These are phyloP conservation scores for Leccinum subgranulosum DNA, from an alignment of 768 basidiomycete genomes.

Conservation along the genomic window DNA sequence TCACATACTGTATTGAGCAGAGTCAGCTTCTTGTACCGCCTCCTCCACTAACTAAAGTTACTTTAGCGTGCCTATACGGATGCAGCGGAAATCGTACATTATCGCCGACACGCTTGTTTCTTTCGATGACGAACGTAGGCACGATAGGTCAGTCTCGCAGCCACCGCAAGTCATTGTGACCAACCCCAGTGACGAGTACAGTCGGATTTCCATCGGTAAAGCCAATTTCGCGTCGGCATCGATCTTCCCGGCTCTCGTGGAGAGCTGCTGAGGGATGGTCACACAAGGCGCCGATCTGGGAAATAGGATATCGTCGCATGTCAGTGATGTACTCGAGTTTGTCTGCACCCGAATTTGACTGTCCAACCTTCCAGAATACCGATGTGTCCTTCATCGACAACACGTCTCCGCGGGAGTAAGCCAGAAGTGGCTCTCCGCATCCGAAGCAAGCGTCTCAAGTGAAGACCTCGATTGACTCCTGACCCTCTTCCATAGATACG, in stretches of 20 bases:
- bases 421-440: no score
- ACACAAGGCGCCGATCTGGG: constrained; percentile 38
- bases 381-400: no score
- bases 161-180: constrained; percentile 60
- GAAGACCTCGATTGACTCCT: no score
- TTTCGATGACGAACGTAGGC: constrained; percentile 54
- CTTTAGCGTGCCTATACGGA: background rate
- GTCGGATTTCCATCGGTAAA: constrained; percentile 48
- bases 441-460: no score
- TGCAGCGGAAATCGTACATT: constrained; percentile 19
- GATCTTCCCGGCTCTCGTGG: constrained; percentile 50
- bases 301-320: background rate
- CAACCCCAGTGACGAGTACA: constrained; percentile 62
- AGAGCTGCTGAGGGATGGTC: constrained; percentile 33
- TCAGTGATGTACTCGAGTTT: background rate
- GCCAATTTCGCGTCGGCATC: constrained; percentile 38
- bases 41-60: constrained; percentile 41
- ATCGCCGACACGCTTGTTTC: constrained; percentile 48
- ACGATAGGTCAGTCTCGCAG: constrained; percentile 57
- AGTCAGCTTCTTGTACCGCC: constrained; percentile 52
- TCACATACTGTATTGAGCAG: constrained; percentile 51
- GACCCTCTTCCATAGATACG: no score
- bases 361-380: no score
- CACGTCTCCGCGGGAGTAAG: no score
- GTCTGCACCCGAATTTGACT: background rate